Evolutionary conservation across 31 red algal genomes (phyloP), one percentile per base, ranked within the genome.

Genomic region (Odonthalia washingtoniensis): DNA sequence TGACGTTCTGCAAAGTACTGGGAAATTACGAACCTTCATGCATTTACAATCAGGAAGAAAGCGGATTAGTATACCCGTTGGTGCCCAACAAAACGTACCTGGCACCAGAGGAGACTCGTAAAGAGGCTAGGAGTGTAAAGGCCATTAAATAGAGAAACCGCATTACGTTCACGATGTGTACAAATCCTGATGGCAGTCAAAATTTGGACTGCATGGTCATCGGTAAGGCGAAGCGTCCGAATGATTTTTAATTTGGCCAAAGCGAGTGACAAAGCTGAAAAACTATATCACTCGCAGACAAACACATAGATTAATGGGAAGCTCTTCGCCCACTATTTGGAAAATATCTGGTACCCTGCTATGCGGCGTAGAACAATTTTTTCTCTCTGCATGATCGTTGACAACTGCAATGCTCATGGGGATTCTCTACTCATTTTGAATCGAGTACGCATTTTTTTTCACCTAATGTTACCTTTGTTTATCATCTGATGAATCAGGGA

Each of bases 171-270:
- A 32, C 52, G 34, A 16, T 77, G 46, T 17, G 46, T 28, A 77
- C 87, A 85, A 66, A 94, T 85, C 42, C 36, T 31, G 16, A 65
- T 39, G 14, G 88, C 14, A 30, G 12, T 21, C 67, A 72, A 27
- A 33, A 27, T 27, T 33, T 32, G 31, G 67, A 32, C 12, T 72
- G 30, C 67, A 72, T 72, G 67, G 67, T 72, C 18, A 72, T 72
- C 12, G 67, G 67, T 14, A 72, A 72, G 31, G 18, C 67, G 31
- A 72, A 72, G 31, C 67, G 67, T 14, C 30, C 67, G 31, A 72
- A 72, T 72, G 14, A n/a, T 32, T 14, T 72, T 72, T 72, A 30
- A 72, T 30, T 30, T 72, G 18, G 30, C 67, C 67, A 30, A 72
- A 72, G n/a, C n/a, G 12, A 30, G n/a, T 30, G 67, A 72, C 14